phyloP scores from a whole-genome alignment of 2,329 filamentous ascomycete genomes.

The Pseudogymnoascus sp. region DNA sequence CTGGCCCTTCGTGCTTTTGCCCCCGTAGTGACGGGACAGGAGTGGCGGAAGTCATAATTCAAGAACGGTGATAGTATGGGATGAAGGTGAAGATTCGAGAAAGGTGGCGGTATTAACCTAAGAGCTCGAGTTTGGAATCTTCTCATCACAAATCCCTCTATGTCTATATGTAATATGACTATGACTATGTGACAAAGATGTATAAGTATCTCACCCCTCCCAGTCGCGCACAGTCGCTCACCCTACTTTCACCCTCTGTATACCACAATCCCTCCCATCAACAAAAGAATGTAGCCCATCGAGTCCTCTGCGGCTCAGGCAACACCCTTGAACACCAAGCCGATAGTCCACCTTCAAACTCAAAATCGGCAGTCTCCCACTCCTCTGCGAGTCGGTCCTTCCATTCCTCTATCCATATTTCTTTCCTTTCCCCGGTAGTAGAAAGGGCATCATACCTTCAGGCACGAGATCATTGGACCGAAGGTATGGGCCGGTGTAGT shows the following conservation, averaged over 20 bases:
- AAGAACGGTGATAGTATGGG: too few relatives aligned
- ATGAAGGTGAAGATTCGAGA: too few relatives aligned
- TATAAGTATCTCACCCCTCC: too few relatives aligned
- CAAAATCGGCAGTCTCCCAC: background rate
- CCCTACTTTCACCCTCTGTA: too few relatives aligned
- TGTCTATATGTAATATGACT: background rate
- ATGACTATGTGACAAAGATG: background rate
- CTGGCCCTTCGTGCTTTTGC: too few relatives aligned
- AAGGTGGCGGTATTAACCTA: too few relatives aligned
- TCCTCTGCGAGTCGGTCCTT: background rate
- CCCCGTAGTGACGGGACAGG: too few relatives aligned
- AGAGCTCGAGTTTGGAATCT: background rate
- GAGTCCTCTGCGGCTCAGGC: background rate
- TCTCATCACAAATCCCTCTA: background rate
- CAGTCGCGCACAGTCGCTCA: too few relatives aligned
- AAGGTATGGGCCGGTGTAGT: background rate
- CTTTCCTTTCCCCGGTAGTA: background rate
- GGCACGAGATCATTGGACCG: background rate
- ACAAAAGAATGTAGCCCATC: background rate
- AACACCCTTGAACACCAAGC: background rate
- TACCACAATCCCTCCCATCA: too few relatives aligned
- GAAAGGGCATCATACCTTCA: background rate
- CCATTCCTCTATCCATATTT: slow-evolving; percentile 2
- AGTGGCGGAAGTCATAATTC: too few relatives aligned
- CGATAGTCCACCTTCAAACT: background rate